Evolutionary conservation across 2,329 filamentous ascomycete species (phyloP).

Genomic region (Ophiostoma pallidulum): DNA sequence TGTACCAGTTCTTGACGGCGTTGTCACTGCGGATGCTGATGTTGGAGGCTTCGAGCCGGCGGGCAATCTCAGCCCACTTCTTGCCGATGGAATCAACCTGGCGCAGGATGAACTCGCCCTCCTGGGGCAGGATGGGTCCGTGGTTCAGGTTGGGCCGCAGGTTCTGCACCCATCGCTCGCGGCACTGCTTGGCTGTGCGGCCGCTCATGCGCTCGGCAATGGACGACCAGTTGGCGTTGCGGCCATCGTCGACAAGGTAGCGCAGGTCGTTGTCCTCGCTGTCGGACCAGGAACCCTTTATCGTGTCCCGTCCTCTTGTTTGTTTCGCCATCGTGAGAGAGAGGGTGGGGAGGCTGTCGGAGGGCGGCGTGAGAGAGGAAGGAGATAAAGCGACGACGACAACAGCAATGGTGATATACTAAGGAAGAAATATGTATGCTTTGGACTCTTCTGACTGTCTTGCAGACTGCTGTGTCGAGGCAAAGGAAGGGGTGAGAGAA

Average conservation of each 20-base stretch:
- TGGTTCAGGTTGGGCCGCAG: slow-evolving; percentile 69
- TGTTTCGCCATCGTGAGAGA: not conserved
- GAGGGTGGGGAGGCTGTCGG: too few relatives aligned
- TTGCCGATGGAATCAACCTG: slow-evolving; percentile 73
- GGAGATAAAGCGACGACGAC: not conserved
- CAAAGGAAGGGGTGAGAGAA: too few relatives aligned
- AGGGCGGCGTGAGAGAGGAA: not conserved
- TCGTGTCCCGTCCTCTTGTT: not conserved
- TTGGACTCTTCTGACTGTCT: too few relatives aligned
- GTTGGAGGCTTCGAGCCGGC: slow-evolving; percentile 43
- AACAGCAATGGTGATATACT: too few relatives aligned
- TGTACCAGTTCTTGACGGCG: slow-evolving; percentile 97
- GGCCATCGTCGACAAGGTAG: slow-evolving; percentile 56
- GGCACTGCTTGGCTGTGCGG: slow-evolving; percentile 86
- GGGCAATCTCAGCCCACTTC: slow-evolving; percentile 87
- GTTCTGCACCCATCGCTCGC: slow-evolving; percentile 90
- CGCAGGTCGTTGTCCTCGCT: slow-evolving; percentile 60
- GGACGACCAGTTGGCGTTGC: slow-evolving; percentile 77
- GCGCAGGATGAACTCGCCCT: slow-evolving; percentile 64
- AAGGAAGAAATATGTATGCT: too few relatives aligned
- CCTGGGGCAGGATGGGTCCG: slow-evolving; percentile 60
- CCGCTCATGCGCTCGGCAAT: slow-evolving; percentile 68
- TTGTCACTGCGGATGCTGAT: slow-evolving; percentile 76
- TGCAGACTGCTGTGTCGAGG: too few relatives aligned
- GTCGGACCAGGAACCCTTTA: slow-evolving; percentile 59